phyloP scores from a whole-genome alignment of 768 basidiomycete species.

The Panaeolus papilionaceus region DNA sequence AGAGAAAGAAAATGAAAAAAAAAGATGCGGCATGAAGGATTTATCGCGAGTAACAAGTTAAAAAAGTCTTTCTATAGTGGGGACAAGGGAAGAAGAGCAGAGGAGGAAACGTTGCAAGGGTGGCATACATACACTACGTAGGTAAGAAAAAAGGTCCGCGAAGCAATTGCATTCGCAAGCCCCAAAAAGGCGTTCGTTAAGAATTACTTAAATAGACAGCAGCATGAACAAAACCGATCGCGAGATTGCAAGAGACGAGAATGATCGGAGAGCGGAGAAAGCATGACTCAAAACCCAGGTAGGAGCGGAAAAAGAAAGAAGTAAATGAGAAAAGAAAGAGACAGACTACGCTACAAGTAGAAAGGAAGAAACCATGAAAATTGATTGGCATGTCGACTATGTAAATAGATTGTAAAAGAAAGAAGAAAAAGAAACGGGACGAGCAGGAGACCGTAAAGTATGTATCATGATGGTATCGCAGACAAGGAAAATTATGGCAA shows the following conservation, averaged over 20 bases:
- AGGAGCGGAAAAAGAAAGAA: neutral
- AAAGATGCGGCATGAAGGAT: neutral
- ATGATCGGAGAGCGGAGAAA: neutral
- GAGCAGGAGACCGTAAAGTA: neutral
- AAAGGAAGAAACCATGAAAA: neutral
- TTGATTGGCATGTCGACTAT: slow-evolving; percentile 10
- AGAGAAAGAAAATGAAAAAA: neutral
- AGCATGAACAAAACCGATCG: slow-evolving; percentile 7
- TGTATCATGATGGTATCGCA: slow-evolving; percentile 4
- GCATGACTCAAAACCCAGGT: neutral
- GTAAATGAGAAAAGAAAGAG: neutral
- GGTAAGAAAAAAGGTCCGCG: slow-evolving; percentile 11
- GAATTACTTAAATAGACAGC: slow-evolving; percentile 12
- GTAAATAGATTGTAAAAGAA: neutral
- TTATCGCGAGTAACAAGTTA: neutral
- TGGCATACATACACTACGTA: neutral
- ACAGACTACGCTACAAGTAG: slow-evolving; percentile 12
- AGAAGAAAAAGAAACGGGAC: neutral
- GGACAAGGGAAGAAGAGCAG: neutral
- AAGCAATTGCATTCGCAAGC: slow-evolving; percentile 6
- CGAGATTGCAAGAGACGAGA: slow-evolving; percentile 11
- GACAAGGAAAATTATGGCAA: neutral
- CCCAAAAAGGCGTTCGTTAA: slow-evolving; percentile 3
- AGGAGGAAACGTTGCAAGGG: neutral
- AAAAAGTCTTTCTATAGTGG: neutral